Percentiles rank a stretch among this genome's conserved stretches.
These are phyloP conservation scores for Eruca vesicaria DNA, from an alignment of 441 rosid genomes.

Conservation along the genomic window DNA sequence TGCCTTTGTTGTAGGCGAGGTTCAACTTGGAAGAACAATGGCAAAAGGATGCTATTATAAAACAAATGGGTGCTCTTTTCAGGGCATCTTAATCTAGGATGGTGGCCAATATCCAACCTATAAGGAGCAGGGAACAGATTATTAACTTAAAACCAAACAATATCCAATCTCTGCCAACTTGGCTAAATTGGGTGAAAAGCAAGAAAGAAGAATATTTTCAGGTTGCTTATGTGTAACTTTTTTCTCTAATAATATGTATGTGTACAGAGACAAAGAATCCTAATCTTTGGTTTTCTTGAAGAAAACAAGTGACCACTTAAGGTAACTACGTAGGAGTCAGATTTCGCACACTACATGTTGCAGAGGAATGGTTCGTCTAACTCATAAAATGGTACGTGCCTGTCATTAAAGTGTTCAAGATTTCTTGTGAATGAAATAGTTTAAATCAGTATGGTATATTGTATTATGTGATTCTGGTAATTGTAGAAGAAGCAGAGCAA, in stretches of 20 bases:
- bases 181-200: not conserved
- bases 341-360: not conserved
- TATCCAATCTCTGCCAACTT: not conserved
- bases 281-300: not conserved
- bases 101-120: not conserved
- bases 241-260: no score
- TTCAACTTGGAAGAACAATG: not conserved
- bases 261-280: not conserved
- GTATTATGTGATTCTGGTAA: no score
- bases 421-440: no score
- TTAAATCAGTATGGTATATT: no score
- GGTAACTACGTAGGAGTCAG: not conserved
- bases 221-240: no score
- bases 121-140: no score
- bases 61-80: not conserved
- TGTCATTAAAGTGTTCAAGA: not conserved
- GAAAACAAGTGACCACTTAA: not conserved
- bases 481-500: no score
- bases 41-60: not conserved
- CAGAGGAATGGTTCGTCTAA: not conserved
- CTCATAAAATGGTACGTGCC: not conserved
- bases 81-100: not conserved
- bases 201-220: not conserved
- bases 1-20: not conserved
- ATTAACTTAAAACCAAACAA: not conserved